phyloP scores from a whole-genome alignment of 805 yeast genomes.

The Candida ovalis region DNA sequence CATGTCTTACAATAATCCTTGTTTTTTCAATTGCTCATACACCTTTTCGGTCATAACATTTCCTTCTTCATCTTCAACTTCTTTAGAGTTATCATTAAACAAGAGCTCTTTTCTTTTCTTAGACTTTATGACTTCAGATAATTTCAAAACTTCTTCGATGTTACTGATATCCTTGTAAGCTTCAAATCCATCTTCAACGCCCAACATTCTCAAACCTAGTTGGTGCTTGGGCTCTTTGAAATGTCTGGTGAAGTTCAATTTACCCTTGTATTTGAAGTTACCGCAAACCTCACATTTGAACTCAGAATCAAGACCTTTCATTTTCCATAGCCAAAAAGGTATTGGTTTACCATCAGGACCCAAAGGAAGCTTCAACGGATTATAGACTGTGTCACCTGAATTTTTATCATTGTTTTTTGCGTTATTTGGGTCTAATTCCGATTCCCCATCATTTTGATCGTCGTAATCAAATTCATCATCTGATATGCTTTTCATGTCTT shows the following conservation, averaged over 20 bases:
- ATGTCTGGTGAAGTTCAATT: conserved; percentile 68
- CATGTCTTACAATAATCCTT: conserved; percentile 56
- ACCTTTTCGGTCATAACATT: conserved; percentile 85
- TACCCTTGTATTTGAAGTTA: conserved; percentile 65
- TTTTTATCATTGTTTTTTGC: conserved; percentile 28
- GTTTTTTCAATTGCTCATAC: conserved; percentile 80
- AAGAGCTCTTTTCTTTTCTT: conserved; percentile 36
- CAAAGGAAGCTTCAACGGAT: conserved; percentile 62
- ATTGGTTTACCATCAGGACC: conserved; percentile 92
- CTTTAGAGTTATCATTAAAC: conserved; percentile 54
- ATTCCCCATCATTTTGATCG: conserved; percentile 17
- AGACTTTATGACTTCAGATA: conserved; percentile 48
- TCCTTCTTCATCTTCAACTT: conserved; percentile 90
- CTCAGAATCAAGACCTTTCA: conserved; percentile 75
- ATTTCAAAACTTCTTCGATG: conserved; percentile 62
- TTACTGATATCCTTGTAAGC: conserved; percentile 60
- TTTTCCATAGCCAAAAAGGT: conserved; percentile 88
- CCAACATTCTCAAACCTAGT: conserved; percentile 71
- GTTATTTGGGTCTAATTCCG: conserved; percentile 15
- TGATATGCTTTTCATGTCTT: conserved; percentile 31
- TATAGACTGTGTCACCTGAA: conserved; percentile 33
- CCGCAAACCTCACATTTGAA: conserved; percentile 88
- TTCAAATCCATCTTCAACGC: conserved; percentile 47
- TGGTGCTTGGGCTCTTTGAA: conserved; percentile 68
- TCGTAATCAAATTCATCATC: conserved; percentile 30